These are phyloP conservation scores for Colletotrichum tabaci DNA, from an alignment of 2,329 filamentous ascomycete species.

Conservation along the genomic window DNA sequence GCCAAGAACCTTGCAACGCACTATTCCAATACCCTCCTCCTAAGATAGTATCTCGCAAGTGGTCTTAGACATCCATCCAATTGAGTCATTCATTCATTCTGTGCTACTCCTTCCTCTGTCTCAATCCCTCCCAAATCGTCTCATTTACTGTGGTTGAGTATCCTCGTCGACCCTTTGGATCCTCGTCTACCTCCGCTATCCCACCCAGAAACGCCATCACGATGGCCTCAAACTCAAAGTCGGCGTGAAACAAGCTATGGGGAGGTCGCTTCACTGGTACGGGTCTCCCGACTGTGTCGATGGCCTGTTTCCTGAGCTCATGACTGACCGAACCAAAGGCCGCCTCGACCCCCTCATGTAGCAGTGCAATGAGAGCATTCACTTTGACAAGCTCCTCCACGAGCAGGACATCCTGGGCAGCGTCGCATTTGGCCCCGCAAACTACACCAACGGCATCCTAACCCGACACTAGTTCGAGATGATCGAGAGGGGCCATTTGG, in stretches of 20 bases:
- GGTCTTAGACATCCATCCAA: background rate
- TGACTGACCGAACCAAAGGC: conserved; percentile 64
- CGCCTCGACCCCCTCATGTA: conserved; percentile 89
- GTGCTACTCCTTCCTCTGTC: background rate
- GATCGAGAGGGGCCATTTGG: conserved; percentile 80
- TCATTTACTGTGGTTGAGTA: background rate
- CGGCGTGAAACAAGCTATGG: conserved; percentile 55
- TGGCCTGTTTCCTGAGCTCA: background rate
- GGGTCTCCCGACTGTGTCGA: conserved; percentile 4
- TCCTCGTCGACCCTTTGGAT: background rate
- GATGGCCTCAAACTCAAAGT: conserved; percentile 50
- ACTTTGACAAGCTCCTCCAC: conserved; percentile 84
- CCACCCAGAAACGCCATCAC: conserved; percentile 15
- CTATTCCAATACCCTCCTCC: background rate
- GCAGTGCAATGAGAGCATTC: conserved; percentile 86
- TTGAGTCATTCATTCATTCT: background rate
- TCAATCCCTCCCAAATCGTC: background rate
- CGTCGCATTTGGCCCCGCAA: conserved; percentile 87
- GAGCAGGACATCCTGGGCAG: conserved; percentile 85
- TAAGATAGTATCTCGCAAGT: background rate
- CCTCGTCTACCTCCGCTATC: background rate
- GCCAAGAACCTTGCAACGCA: conserved; percentile 20
- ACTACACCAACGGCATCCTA: conserved; percentile 82
- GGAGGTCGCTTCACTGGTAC: conserved; percentile 59
- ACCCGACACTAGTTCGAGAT: conserved; percentile 79